phyloP scores from a whole-genome alignment of 352 stramenopile species.

The Elongisporangium senticosum region DNA sequence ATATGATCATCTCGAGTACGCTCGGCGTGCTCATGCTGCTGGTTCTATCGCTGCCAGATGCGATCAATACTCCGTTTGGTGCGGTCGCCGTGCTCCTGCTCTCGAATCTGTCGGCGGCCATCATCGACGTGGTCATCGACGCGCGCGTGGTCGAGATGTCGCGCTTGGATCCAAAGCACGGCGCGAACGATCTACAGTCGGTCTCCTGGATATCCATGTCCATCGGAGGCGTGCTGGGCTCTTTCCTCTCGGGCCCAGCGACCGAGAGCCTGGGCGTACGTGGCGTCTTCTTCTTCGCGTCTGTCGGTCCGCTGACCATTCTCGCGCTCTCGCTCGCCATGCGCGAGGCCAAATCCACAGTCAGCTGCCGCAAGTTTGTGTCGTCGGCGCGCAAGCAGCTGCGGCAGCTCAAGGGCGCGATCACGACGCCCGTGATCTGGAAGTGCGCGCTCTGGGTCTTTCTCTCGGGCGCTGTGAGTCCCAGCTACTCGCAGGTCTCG shows the following conservation, averaged over 20 bases:
- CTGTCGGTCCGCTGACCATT: slow-evolving; percentile 86
- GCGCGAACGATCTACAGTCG: slow-evolving; percentile 91
- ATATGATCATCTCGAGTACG: slow-evolving; percentile 89
- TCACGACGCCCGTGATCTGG: slow-evolving; percentile 90
- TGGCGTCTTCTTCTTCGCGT: slow-evolving; percentile 91
- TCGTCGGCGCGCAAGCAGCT: slow-evolving; percentile 46
- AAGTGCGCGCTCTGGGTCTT: slow-evolving; percentile 96
- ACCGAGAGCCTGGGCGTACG: slow-evolving; percentile 88
- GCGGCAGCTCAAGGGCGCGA: slow-evolving; percentile 62
- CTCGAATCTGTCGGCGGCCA: slow-evolving; percentile 84
- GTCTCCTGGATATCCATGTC: slow-evolving; percentile 93
- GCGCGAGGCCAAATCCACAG: slow-evolving; percentile 62
- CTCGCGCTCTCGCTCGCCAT: slow-evolving; percentile 87
- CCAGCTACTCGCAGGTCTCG: slow-evolving; percentile 92
- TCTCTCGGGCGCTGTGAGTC: slow-evolving; percentile 90
- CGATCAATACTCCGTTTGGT: slow-evolving; percentile 48
- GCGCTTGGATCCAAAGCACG: slow-evolving; percentile 71
- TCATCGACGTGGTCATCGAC: slow-evolving; percentile 96
- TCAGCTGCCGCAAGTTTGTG: slow-evolving; percentile 43
- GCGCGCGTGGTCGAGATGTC: slow-evolving; percentile 95
- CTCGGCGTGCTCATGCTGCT: slow-evolving; percentile 56
- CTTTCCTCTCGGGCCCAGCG: slow-evolving; percentile 89
- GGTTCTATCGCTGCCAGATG: slow-evolving; percentile 41
- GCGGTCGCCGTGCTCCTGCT: slow-evolving; percentile 67
- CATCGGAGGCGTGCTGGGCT: slow-evolving; percentile 89